phyloP scores from a whole-genome alignment of 495 filamentous ascomycete genomes.

The Choiromyces venosus region DNA sequence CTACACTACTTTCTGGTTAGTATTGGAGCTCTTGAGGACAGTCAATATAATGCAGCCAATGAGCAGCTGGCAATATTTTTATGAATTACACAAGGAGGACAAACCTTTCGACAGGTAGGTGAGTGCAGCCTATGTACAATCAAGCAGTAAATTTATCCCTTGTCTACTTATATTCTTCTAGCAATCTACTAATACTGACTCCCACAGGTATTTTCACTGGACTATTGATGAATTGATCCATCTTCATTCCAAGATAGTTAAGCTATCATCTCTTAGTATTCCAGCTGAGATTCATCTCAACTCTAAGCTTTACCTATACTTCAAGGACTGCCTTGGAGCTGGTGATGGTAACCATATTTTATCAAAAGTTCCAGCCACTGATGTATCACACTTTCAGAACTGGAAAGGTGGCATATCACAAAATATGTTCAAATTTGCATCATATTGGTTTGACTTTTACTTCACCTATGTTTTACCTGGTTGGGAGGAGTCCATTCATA shows the following conservation, averaged over 20 bases:
- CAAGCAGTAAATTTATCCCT: too few relatives aligned
- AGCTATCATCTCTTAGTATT: background rate
- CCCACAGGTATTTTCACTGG: background rate
- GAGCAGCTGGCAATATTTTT: too few relatives aligned
- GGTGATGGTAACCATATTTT: conserved; percentile 25
- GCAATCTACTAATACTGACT: background rate
- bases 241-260: background rate
- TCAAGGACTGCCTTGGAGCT: conserved; percentile 23
- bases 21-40: too few relatives aligned
- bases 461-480: conserved; percentile 23
- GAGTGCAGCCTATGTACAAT: too few relatives aligned
- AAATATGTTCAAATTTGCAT: conserved; percentile 13
- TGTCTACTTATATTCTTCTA: background rate
- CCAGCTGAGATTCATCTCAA: conserved; percentile 5
- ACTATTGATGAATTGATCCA: background rate
- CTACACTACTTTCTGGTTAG: too few relatives aligned
- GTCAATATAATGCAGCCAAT: too few relatives aligned
- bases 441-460: conserved; percentile 15
- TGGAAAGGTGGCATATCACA: conserved; percentile 16
- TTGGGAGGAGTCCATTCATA: conserved; percentile 16
- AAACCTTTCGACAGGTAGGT: too few relatives aligned
- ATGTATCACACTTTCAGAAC: conserved; percentile 8
- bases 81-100: too few relatives aligned
- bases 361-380: background rate
- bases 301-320: conserved; percentile 18